phyloP scores from a whole-genome alignment of 352 stramenopile genomes.

The Globisporangium camurandrum region DNA sequence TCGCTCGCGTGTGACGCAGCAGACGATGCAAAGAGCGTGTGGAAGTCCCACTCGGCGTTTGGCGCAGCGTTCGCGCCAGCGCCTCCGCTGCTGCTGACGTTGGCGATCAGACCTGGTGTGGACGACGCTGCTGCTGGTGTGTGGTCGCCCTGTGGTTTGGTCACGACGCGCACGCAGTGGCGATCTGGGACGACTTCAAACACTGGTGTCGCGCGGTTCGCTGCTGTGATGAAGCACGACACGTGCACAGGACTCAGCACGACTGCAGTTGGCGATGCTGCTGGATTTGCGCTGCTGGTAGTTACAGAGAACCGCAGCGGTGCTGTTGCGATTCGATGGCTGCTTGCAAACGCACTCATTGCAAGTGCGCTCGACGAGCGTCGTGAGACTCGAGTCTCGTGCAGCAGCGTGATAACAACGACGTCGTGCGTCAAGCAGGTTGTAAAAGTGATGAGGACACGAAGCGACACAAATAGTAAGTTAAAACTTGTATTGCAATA shows the following conservation, averaged over 20 bases:
- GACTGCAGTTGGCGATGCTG: conserved; percentile 2
- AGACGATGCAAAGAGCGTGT: conserved; percentile 45
- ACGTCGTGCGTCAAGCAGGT: no score
- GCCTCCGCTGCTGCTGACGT: background rate
- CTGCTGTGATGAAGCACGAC: conserved; percentile 64
- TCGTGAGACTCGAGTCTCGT: no score
- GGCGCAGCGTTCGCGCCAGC: conserved; percentile 2
- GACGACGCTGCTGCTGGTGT: conserved; percentile 1
- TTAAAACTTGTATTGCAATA: no score
- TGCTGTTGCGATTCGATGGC: no score
- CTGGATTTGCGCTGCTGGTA: background rate
- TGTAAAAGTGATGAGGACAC: no score
- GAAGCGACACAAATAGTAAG: no score
- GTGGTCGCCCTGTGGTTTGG: conserved; percentile 17
- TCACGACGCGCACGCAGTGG: conserved; percentile 36
- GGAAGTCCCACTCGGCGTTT: conserved; percentile 48
- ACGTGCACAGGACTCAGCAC: conserved; percentile 42
- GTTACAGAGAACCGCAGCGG: background rate
- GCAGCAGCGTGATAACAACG: no score
- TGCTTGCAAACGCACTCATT: no score
- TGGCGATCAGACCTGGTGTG: background rate
- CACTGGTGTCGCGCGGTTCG: conserved; percentile 52
- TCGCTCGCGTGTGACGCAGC: conserved; percentile 28
- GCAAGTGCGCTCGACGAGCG: no score
- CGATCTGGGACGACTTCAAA: conserved; percentile 45